phyloP scores from a whole-genome alignment of 176 grass and related monocot species.

The Oryza glumipatula region DNA sequence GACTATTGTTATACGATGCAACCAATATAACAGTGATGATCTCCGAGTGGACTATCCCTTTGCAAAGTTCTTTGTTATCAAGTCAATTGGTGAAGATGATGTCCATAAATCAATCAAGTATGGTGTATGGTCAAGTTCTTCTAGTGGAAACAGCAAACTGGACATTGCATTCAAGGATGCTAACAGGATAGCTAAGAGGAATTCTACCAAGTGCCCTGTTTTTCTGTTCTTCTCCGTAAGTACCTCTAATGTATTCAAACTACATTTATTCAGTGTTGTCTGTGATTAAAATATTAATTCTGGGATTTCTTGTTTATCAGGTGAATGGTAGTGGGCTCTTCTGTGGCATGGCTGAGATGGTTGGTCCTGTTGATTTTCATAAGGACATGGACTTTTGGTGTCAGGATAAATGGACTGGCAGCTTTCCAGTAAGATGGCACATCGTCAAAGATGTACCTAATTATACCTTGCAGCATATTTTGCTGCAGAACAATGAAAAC shows the following conservation, averaged over 20 bases:
- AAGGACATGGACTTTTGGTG: constrained; percentile 96
- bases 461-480: constrained; percentile 68
- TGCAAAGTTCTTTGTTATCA: constrained; percentile 95
- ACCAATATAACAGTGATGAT: constrained; percentile 68
- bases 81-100: constrained; percentile 82
- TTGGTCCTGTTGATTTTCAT: constrained; percentile 83
- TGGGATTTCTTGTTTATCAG: constrained; percentile 39
- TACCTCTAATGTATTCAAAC: constrained; percentile 24
- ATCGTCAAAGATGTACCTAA: constrained; percentile 92
- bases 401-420: constrained; percentile 95
- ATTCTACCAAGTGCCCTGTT: constrained; percentile 66
- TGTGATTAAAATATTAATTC: constrained; percentile 7
- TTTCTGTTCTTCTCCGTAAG: constrained; percentile 96
- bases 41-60: constrained; percentile 66
- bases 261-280: constrained; percentile 16
- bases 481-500: constrained; percentile 86
- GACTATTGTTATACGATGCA: constrained; percentile 56
- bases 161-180: constrained; percentile 66
- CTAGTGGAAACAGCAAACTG: constrained; percentile 72
- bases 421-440: constrained; percentile 93
- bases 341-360: constrained; percentile 96
- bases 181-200: constrained; percentile 62
- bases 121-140: constrained; percentile 80
- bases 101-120: constrained; percentile 87
- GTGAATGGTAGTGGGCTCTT: constrained; percentile 93